Base-by-base conservation (phyloP, 495 filamentous ascomycete species). In the Aspergillus bridgeri region DNA sequence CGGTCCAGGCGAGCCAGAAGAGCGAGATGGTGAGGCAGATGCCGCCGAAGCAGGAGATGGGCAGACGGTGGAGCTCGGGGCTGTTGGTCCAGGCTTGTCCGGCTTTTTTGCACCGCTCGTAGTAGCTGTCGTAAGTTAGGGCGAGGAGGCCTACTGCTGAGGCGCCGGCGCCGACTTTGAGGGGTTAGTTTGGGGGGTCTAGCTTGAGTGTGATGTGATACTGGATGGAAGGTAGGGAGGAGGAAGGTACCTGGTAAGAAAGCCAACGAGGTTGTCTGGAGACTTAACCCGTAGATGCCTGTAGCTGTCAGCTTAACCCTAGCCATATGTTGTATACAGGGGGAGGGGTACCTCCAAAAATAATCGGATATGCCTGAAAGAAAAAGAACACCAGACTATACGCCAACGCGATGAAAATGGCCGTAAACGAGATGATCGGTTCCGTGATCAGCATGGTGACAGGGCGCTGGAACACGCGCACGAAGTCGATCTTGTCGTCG, bases 1-100 rank as follows among this genome's bases (percentile, higher is more conserved):
- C 81, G 3, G 85, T 81, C 84, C 85, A 91, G 19, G 82, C 89
- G 15, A 88, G 75, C 89, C 89, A 92, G 73, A 91, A 91, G 43
- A 89, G 71, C 19, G 74, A 76, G 38, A 85, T 66, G 2, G 79
- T 79, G 51, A 89, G 82, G 18, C 84, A 71, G 0, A 86, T 83
- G 0, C 87, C 87, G 1, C 83, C 85, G 6, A 89, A 53, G 60
- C 82, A 86, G n/a, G 83, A 85, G 3, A 89, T 65, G 0, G 88
- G 87, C 3, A 91, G 78, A 6, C 89, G 81, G 24, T 83, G 77
- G 60, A 75, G 80, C 64, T 91, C 89, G 38, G 88, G 78, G 11
- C 65, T 69, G 43, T 63, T 61, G 5, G 77, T 66, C 79, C 80
- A 81, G 6, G 54, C 48, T 42, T 70, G 72, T 23, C 69, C 62